Percentiles rank a stretch among this genome's conserved stretches.
Conservation (phyloP, 768 basidiomycete genomes). For the Galerina marginata region DNA sequence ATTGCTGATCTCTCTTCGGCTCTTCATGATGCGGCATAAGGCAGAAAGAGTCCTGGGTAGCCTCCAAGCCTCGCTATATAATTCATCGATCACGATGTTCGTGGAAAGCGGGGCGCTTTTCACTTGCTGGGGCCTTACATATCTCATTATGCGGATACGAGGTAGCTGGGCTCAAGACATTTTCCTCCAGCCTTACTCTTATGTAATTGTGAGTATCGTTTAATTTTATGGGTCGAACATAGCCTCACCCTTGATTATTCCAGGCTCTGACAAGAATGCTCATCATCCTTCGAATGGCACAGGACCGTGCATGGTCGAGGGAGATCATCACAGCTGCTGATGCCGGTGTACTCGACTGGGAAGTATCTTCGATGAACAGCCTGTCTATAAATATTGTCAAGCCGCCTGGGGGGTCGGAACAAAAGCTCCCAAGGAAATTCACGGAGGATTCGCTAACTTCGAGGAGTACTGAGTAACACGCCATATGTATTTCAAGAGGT, state of each 20-base stretch:
- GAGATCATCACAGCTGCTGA: slow-evolving; percentile 38
- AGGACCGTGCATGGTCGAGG: slow-evolving; percentile 43
- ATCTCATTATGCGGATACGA: slow-evolving; percentile 31
- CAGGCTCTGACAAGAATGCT: slow-evolving; percentile 44
- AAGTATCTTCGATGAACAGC: slow-evolving; percentile 43
- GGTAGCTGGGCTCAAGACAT: slow-evolving; percentile 32
- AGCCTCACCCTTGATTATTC: not conserved
- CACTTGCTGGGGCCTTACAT: slow-evolving; percentile 38
- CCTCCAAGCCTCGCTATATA: slow-evolving; percentile 43
- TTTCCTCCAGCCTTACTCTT: slow-evolving; percentile 37
- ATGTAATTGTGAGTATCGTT: slow-evolving; percentile 33
- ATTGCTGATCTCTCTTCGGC: slow-evolving; percentile 32
- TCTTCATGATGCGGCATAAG: slow-evolving; percentile 37
- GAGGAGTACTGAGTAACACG: slow-evolving; percentile 13
- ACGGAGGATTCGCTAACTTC: slow-evolving; percentile 25
- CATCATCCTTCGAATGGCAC: slow-evolving; percentile 45
- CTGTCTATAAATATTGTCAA: slow-evolving; percentile 28
- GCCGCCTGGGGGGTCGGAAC: slow-evolving; percentile 7
- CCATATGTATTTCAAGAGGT: not conserved
- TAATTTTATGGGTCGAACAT: not conserved
- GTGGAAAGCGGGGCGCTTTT: slow-evolving; percentile 48
- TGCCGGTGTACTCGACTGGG: slow-evolving; percentile 43
- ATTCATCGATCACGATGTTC: slow-evolving; percentile 37
- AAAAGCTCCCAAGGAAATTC: slow-evolving; percentile 27
- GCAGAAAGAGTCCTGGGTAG: slow-evolving; percentile 40